Percentiles rank a stretch among this genome's conserved stretches.
These are phyloP conservation scores for Forsythia suspensa DNA, from an alignment of 257 asterid genomes.

Conservation along the genomic window DNA sequence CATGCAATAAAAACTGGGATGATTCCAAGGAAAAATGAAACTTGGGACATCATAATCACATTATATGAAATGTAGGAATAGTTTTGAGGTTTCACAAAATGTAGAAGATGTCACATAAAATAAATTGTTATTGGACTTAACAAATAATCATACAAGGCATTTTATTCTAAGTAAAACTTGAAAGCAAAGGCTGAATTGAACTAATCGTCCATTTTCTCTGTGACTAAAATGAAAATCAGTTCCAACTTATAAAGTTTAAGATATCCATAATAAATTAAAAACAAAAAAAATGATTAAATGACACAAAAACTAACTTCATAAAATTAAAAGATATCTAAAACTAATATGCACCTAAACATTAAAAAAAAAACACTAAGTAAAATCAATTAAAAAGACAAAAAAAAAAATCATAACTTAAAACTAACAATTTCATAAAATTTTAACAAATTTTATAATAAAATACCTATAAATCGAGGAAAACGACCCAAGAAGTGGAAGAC, in stretches of 20 bases:
- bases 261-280: not conserved
- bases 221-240: not conserved
- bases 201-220: not conserved
- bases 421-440: too few species aligned
- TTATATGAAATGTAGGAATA: not conserved
- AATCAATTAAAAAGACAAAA: too few species aligned
- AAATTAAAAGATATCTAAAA: too few species aligned
- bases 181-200: not conserved
- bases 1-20: conserved; percentile 43
- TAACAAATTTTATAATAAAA: too few species aligned
- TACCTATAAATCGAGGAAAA: too few species aligned
- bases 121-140: conserved; percentile 1
- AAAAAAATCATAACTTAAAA: too few species aligned
- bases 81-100: not conserved
- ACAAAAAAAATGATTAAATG: too few species aligned
- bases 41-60: conserved; percentile 43
- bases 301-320: too few species aligned
- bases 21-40: conserved; percentile 80
- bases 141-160: conserved; percentile 10
- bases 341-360: too few species aligned
- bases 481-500: too few species aligned
- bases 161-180: conserved; percentile 1
- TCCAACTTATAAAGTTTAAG: not conserved
- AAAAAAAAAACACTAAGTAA: too few species aligned
- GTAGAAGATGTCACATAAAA: not conserved